Conservation (phyloP, 139 green algal species). For the Trebouxia sp. region DNA sequence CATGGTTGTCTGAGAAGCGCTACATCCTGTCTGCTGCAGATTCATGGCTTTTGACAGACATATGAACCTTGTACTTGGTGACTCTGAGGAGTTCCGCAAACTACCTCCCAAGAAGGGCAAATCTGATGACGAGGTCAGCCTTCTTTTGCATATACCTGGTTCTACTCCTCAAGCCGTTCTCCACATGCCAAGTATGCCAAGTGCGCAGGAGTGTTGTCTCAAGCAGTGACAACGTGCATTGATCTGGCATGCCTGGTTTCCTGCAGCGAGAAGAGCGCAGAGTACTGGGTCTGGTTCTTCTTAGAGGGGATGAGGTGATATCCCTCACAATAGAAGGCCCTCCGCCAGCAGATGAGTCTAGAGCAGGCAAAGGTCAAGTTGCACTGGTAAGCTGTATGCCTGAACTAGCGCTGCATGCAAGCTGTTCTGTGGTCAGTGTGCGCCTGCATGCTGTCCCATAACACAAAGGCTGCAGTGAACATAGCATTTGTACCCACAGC, state of each 20-base stretch:
- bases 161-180: no score
- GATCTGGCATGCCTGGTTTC: not conserved
- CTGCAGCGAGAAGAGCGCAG: constrained; percentile 84
- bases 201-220: no score
- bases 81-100: constrained; percentile 94
- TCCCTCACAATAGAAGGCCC: constrained; percentile 95
- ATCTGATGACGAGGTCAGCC: constrained; percentile 74
- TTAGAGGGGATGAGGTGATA: constrained; percentile 95
- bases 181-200: no score
- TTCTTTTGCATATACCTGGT: no score
- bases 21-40: constrained; percentile 44
- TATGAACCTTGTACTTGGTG: constrained; percentile 98
- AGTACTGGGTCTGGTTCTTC: constrained; percentile 93
- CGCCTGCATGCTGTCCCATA: no score
- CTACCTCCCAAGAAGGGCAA: constrained; percentile 93
- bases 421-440: no score
- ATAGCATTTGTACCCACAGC: no score
- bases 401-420: not conserved
- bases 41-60: constrained; percentile 99
- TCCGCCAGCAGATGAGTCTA: constrained; percentile 79
- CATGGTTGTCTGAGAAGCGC: not conserved
- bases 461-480: no score
- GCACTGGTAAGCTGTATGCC: constrained; percentile 45
- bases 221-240: not conserved
- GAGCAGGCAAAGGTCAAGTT: constrained; percentile 44